Evolutionary conservation across 257 asterid species (phyloP).

Genomic region (Schizonepeta tenuifolia): DNA sequence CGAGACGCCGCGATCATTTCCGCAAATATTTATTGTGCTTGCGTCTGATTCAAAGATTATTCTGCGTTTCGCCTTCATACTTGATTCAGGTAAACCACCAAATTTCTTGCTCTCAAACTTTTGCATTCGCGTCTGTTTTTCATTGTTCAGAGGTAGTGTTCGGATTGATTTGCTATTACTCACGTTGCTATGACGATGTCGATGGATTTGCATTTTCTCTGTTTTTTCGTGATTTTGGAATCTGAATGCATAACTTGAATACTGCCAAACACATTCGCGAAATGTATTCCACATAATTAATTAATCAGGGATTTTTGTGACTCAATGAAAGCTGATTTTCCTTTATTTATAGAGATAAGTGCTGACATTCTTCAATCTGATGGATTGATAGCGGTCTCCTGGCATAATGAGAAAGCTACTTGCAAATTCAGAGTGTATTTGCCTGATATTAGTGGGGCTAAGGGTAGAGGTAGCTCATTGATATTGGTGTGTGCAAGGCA

Average conservation of each 20-base stretch:
- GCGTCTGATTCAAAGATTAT: neutral
- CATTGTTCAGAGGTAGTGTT: neutral
- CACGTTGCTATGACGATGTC: neutral
- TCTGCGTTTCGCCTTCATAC: neutral
- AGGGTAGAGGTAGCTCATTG: neutral
- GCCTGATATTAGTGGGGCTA: neutral
- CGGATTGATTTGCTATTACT: slow-evolving; percentile 5
- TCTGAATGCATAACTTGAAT: neutral
- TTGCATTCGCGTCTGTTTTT: slow-evolving; percentile 13
- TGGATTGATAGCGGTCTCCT: neutral
- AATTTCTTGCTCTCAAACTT: neutral
- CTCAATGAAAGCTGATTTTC: neutral
- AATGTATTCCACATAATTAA: neutral
- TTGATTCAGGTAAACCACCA: slow-evolving; percentile 18
- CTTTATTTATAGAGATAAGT: neutral
- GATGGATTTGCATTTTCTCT: neutral
- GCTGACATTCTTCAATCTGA: neutral
- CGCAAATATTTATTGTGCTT: neutral
- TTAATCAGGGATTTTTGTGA: neutral
- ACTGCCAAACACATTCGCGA: neutral
- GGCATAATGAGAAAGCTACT: neutral
- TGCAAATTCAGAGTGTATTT: neutral
- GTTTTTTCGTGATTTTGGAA: slow-evolving; percentile 17
- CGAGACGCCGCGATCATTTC: slow-evolving; percentile 29
- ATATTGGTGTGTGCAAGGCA: neutral